These are phyloP conservation scores for Lentinula boryana DNA, from an alignment of 768 basidiomycete species.

Conservation along the genomic window DNA sequence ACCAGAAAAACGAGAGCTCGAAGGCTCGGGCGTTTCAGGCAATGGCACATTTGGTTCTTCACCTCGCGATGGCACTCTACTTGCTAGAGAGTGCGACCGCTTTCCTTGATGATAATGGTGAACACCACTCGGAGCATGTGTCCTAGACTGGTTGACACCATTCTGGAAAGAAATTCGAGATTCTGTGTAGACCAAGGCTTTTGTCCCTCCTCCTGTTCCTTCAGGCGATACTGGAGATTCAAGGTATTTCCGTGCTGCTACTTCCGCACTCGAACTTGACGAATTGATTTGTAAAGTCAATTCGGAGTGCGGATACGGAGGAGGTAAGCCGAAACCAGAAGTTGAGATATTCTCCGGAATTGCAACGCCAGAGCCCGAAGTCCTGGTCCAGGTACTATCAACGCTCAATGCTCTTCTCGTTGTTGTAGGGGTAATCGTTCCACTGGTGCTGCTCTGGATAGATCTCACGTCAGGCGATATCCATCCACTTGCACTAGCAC, in stretches of 20 bases:
- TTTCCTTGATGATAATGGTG: not conserved
- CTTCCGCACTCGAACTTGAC: not conserved
- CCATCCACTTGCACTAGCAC: not conserved
- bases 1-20: not conserved
- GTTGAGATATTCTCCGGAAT: not conserved
- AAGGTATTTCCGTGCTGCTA: not conserved
- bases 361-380: not conserved
- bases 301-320: not conserved
- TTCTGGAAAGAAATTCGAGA: not conserved
- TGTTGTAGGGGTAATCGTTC: not conserved
- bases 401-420: constrained; percentile 1
- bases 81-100: not conserved
- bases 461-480: not conserved
- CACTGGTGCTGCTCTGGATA: not conserved
- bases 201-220: not conserved
- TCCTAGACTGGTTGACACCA: not conserved
- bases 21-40: not conserved
- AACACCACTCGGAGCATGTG: not conserved
- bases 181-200: not conserved
- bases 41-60: not conserved
- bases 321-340: not conserved
- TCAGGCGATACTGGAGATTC: not conserved
- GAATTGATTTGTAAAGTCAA: not conserved
- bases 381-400: not conserved
- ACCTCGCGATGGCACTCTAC: not conserved